Evolutionary conservation across 1,284 basidiomycete genomes (phyloP).

Genomic region (Rhodotorula sp.): DNA sequence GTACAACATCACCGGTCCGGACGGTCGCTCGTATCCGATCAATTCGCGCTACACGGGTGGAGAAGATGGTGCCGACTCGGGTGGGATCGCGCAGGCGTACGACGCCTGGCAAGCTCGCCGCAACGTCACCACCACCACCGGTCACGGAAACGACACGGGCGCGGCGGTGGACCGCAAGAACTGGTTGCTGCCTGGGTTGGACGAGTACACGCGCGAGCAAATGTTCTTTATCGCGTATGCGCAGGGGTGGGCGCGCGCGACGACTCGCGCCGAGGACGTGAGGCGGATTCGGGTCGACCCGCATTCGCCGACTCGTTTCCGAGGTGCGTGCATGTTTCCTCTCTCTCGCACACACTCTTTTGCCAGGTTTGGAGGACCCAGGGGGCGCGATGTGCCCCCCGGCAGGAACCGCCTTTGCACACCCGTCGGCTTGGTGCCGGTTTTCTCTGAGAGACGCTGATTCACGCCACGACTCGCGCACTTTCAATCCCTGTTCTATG

Average conservation of each 20-base stretch:
- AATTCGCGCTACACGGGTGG: constrained; percentile 57
- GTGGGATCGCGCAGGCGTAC: constrained; percentile 50
- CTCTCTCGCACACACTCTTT: neutral
- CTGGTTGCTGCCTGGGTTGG: constrained; percentile 47
- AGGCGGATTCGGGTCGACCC: constrained; percentile 75
- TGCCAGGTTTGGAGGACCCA: neutral
- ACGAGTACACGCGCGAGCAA: constrained; percentile 47
- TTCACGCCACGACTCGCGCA: no score
- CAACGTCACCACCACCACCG: neutral
- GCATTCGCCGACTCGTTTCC: constrained; percentile 57
- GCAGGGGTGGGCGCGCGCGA: constrained; percentile 65
- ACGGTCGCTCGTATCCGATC: constrained; percentile 44
- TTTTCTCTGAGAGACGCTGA: no score
- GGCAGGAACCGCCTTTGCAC: no score
- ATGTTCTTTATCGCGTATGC: constrained; percentile 48
- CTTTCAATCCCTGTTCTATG: neutral
- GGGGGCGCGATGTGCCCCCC: no score
- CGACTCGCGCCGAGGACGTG: constrained; percentile 68
- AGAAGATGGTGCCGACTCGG: constrained; percentile 68
- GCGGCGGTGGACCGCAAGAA: constrained; percentile 45
- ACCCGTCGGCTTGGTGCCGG: no score
- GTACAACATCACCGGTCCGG: constrained; percentile 37
- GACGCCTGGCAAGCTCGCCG: constrained; percentile 47
- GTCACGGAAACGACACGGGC: constrained; percentile 30
- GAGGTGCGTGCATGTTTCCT: neutral